A percentile compares a stretch with the other conserved stretches of the same genome.
These are phyloP conservation scores for Eragrostis curvula DNA, from an alignment of 176 grass and related monocot genomes.

Conservation along the genomic window DNA sequence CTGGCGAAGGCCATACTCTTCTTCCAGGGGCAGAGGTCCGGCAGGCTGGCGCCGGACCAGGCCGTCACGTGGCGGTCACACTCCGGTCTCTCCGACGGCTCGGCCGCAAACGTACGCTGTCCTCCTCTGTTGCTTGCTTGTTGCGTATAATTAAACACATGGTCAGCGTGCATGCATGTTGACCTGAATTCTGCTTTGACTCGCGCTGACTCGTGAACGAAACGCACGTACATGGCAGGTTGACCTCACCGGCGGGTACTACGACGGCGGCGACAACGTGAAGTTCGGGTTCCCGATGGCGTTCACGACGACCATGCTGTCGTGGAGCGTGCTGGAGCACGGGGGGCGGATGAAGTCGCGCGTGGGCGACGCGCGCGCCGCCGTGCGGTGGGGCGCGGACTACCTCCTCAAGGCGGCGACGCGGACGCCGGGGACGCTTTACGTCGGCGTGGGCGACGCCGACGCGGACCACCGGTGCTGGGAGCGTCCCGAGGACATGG, in stretches of 20 bases:
- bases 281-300: constrained; percentile 92
- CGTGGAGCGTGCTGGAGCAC: constrained; percentile 76
- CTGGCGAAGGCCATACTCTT: constrained; percentile 79
- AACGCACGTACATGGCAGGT: constrained; percentile 50
- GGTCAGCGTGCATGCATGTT: neutral
- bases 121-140: neutral
- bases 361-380: constrained; percentile 45
- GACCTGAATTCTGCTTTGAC: neutral
- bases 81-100: constrained; percentile 82
- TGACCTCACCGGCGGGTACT: constrained; percentile 80
- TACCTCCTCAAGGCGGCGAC: constrained; percentile 82
- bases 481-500: constrained; percentile 91
- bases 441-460: constrained; percentile 87
- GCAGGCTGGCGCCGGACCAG: constrained; percentile 69
- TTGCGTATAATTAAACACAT: no score
- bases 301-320: constrained; percentile 82
- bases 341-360: constrained; percentile 49
- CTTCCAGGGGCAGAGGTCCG: constrained; percentile 91
- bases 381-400: constrained; percentile 77
- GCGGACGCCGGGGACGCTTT: constrained; percentile 56
- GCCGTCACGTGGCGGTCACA: constrained; percentile 74
- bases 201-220: neutral
- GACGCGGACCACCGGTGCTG: constrained; percentile 80
- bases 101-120: constrained; percentile 51
- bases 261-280: constrained; percentile 92